These are phyloP conservation scores for Pyrenula aspistea DNA, from an alignment of 495 filamentous ascomycete genomes.

Conservation along the genomic window DNA sequence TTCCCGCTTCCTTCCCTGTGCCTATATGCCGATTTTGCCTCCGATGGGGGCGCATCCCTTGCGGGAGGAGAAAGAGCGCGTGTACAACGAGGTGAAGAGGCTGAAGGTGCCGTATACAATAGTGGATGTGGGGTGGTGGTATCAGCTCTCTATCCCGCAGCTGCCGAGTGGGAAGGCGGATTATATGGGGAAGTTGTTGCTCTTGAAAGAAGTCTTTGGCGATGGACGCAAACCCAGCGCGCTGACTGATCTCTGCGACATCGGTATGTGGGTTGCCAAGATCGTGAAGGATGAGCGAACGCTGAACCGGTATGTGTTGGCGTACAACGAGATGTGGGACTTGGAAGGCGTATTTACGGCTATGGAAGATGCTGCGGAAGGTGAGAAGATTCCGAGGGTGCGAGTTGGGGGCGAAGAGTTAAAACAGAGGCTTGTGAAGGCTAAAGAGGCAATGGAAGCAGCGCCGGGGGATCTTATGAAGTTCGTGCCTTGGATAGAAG, in stretches of 20 bases:
- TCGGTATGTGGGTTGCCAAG: slow-evolving; percentile 42
- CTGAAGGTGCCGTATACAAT: slow-evolving; percentile 45
- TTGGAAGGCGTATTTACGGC: slow-evolving; percentile 37
- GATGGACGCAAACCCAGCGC: slow-evolving; percentile 35
- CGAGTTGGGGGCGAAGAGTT: slow-evolving; percentile 37
- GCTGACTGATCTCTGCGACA: slow-evolving; percentile 40
- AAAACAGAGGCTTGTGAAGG: slow-evolving; percentile 25
- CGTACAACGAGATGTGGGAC: slow-evolving; percentile 34
- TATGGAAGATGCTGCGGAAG: slow-evolving; percentile 34
- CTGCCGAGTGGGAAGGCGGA: slow-evolving; percentile 41
- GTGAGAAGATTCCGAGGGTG: slow-evolving; percentile 39
- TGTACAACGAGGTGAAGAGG: slow-evolving; percentile 42
- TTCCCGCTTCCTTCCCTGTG: slow-evolving; percentile 43
- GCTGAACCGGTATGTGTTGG: slow-evolving; percentile 43
- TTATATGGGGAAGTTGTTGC: slow-evolving; percentile 22
- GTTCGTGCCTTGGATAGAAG: slow-evolving; percentile 26
- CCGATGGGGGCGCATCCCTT: slow-evolving; percentile 34
- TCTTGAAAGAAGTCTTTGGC: slow-evolving; percentile 34
- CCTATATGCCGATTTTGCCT: slow-evolving; percentile 35
- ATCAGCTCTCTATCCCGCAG: slow-evolving; percentile 36
- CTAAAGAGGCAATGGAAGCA: not conserved
- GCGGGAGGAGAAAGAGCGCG: slow-evolving; percentile 42
- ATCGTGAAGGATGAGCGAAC: slow-evolving; percentile 45
- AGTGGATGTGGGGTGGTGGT: slow-evolving; percentile 52
- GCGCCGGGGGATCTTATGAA: slow-evolving; percentile 32